These are phyloP conservation scores for Calocera cornea DNA, from an alignment of 768 basidiomycete species.

Conservation along the genomic window DNA sequence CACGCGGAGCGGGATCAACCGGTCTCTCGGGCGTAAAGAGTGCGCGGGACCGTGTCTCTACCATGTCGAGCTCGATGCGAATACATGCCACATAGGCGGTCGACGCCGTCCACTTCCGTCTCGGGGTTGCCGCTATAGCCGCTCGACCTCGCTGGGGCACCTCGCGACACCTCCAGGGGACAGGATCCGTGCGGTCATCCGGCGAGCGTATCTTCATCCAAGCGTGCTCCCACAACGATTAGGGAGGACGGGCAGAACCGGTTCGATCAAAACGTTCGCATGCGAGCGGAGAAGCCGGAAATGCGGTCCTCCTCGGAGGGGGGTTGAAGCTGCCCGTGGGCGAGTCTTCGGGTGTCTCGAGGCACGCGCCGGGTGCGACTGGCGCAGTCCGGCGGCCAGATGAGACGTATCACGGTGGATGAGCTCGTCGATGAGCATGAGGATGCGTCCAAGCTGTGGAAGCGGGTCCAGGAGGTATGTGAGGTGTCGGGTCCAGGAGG, in stretches of 20 bases:
- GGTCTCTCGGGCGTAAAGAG: not conserved
- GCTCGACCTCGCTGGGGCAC: not conserved
- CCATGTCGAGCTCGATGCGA: constrained; percentile 2
- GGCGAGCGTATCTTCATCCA: not conserved
- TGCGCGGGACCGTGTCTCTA: constrained; percentile 4
- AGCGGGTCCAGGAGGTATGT: not conserved
- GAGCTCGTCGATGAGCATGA: not conserved
- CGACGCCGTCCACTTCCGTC: not conserved
- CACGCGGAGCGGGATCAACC: constrained; percentile 2
- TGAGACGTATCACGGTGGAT: not conserved
- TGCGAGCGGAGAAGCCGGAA: constrained; percentile 2
- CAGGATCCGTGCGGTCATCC: not conserved
- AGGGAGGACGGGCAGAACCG: not conserved
- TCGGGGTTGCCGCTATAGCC: not conserved
- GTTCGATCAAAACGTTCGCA: constrained; percentile 3
- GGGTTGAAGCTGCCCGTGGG: not conserved
- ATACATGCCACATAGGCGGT: not conserved
- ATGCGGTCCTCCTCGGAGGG: not conserved
- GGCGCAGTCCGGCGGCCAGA: not conserved
- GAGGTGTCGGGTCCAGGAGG: constrained; percentile 4
- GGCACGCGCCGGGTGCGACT: not conserved
- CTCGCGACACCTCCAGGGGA: not conserved
- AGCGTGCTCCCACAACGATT: not conserved
- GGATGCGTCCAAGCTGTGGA: not conserved
- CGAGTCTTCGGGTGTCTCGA: not conserved